Evolutionary conservation across 2,329 filamentous ascomycete genomes (phyloP), one percentile per base, ranked within the genome.

Genomic region (Fusarium foetens): DNA sequence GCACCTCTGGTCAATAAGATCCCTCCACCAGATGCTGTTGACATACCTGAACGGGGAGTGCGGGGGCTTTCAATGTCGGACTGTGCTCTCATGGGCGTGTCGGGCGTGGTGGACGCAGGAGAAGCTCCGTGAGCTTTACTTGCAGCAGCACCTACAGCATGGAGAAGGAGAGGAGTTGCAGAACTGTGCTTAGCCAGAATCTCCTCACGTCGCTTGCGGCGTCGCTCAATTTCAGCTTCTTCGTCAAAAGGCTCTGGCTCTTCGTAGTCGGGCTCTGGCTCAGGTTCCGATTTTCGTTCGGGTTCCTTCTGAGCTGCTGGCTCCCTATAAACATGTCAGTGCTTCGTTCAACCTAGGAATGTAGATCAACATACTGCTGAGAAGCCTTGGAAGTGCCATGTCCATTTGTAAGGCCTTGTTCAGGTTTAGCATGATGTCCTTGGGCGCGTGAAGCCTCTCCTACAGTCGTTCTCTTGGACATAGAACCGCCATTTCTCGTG

Each of bases 121-220:
- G 88, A 87, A 41, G 83, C 83, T 59, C 86, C 76, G 84, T 70
- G 86, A 83, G 74, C 72, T 70, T 89, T 91, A 72, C 88, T 72
- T 13, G 70, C 89, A 53, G 88, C 85, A 65, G 88, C 86, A 72
- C 91, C 89, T 42, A 95, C 84, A 65, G 92, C 92, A 82, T 95
- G 91, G 70, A 95, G 89, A 68, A 93, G 88, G 77, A 95, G 86
- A 57, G 93, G 92, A 54, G 91, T 91, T 57, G 91, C 88, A 76
- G 92, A 91, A 73, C 90, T 91, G 77, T 94, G 92, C 84, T 94
- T 97, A 80, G 93, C 92, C 79, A 94, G 89, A 71, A 97, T 92
- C 72, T 94, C 93, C 83, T 96, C 93, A 73, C 95, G 91, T 65
- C 93, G 90, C 79, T 92, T 94, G 33, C 94, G 92, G 61, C 95